Evolutionary conservation across 257 asterid genomes (phyloP), one percentile per base, ranked within the genome.

Genomic region (Penstemon eatonii): DNA sequence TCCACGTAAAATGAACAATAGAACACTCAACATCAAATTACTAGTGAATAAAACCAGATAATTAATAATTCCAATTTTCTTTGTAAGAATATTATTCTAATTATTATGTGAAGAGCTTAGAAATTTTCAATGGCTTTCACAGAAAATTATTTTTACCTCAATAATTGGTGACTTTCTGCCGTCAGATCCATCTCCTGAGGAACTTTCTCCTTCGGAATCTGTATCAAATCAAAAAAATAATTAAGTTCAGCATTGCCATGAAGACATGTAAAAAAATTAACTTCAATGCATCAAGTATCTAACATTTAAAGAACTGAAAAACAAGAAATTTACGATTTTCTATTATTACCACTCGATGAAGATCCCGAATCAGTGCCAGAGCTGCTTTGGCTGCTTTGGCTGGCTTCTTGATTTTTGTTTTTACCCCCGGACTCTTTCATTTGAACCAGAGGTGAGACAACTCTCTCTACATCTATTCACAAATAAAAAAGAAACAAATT

Each of bases 121-220:
- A 43, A 44, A n/a, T 59, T 46, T 67, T 65, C 46, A 67, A 66
- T 36, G 54, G 61, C 56, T n/a, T 59, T 49, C 36, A 51, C 43
- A 49, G 56, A 56, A 74, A 72, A 13, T 37, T 41, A 75, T 72
- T 59, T 18, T 18, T 77, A 82, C 92, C 86, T 75, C 78, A 76
- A 73, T 13, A 63, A 65, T 81, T 55, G 85, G 83, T 54, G 83
- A 78, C 41, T 57, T 68, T 56, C 73, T 81, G 18, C 84, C 85
- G 37, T 82, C 89, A 62, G 97, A 90, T 56, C 87, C 93, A 75
- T 79, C 84, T 46, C 77, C 87, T 13, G 85, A 80, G 72, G 95
- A 85, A 73, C 87, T 89, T 68, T 79, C 90, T 12, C 89, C 83
- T 12, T 87, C 96, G 63, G 95, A 87, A 79, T 81, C 96, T 91